Evolutionary conservation across 768 basidiomycete species (phyloP), one percentile per base, ranked within the genome.

Genomic region (Butyriboletus loyo): DNA sequence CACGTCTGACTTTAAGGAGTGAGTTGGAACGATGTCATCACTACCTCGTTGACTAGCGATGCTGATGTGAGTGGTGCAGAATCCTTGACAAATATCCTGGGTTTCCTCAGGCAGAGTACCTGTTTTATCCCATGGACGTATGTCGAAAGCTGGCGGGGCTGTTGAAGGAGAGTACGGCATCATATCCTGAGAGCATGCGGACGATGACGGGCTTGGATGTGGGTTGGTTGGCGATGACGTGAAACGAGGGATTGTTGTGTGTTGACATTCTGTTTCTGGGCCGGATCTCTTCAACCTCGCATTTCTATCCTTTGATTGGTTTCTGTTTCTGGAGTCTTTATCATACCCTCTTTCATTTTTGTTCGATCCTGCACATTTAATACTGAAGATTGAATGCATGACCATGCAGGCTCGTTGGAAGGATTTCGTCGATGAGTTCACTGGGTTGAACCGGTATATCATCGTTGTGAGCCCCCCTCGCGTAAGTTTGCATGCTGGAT

Each of bases 51-150:
- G 37, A 41, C 24, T 17, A 34, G 10, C 7, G 24, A 35, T 35
- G 35, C 40, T 61, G 31, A 65, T 24, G 19, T 8, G 28, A 31
- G 21, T 21, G 32, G 1, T 10, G 19, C 50, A 87, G 82, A 44
- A 73, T 85, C 28, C 60, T 89, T 52, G 74, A 84, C 62, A 84
- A 78, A 58, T 88, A 90, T 66, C 89, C 89, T 31, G 84, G 86
- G 19, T 92, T 92, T 65, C 85, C 87, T 9, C 90, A 92, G 65
- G 87, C 90, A n/a, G 94, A 98, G 67, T 83, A 86, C 55, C 73
- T 97, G 9, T 83, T 80, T 31, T 97, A 98, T 63, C 90, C 95
- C 0, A 79, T 85, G 72, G 75, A 83, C 22, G 78, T 91, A 13
- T 92, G 93, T 66, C 79, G 79, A 10, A 81, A 85, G 41, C 67